Evolutionary conservation across 352 stramenopile genomes (phyloP), one percentile per base, ranked within the genome.

Genomic region (Phytophthora palmivora): DNA sequence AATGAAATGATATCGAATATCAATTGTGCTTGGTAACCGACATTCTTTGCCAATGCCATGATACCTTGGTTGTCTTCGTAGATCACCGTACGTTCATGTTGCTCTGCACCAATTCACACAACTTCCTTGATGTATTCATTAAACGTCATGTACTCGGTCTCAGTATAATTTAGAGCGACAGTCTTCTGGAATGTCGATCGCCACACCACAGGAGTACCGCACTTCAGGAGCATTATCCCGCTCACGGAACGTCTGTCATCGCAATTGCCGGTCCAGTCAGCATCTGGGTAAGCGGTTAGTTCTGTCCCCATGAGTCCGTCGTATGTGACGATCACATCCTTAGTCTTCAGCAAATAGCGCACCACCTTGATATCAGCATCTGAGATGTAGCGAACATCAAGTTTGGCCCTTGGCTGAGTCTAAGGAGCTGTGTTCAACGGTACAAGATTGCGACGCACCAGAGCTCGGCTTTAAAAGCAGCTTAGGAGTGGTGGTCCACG

Each of bases 91-190:
- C 37, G 7, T 48, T 37, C 8, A 14, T 14, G 24, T 30, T 63
- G 30, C 28, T 42, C 33, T 8, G 18, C 9, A 28, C 26, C 32
- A 12, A 69, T 55, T 53, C 53, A 70, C 19, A 70, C 19, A 11
- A 43, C 41, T 18, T 65, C 68, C 33, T 76, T 59, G 1, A 60
- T 26, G 22, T 47, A 72, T 5, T 58, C 41, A 42, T 19, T 57
- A 15, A 76, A 32, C 15, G 46, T 57, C 57, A 73, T 70, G 51
- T 70, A 73, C 42, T 77, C 63, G 8, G 57, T 63, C 48, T 73
- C 57, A 26, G 63, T 62, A 19, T 47, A 59, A 28, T 53, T 74
- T 0, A 77, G 44, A 10, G 51, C 45, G 6, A 71, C 58, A 1
- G 50, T 74, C 30, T 58, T 63, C 51, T 74, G 64, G 22, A 63